These are phyloP conservation scores for Schwanniomyces vanrijiae DNA, from an alignment of 805 yeast species.

Conservation along the genomic window DNA sequence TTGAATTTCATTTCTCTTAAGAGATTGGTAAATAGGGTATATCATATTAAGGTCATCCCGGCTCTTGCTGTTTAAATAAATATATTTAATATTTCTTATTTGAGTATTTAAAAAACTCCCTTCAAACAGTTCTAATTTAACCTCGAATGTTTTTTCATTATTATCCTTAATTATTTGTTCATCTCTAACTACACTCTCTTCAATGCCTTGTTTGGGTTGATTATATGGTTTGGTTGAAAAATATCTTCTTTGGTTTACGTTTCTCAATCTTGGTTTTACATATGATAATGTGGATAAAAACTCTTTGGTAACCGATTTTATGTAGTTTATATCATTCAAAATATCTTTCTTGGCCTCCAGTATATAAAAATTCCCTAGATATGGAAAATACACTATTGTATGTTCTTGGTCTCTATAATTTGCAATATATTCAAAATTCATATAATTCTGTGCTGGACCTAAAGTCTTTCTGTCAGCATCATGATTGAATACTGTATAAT, in stretches of 20 bases:
- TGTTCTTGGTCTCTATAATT: not conserved
- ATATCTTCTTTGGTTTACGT: not conserved
- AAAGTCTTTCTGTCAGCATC: constrained; percentile 19
- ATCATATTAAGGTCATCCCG: constrained; percentile 31
- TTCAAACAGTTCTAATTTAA: constrained; percentile 15
- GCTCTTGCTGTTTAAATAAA: constrained; percentile 12
- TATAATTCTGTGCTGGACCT: not conserved
- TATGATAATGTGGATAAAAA: constrained; percentile 21
- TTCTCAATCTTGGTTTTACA: constrained; percentile 7
- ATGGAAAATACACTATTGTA: constrained; percentile 2
- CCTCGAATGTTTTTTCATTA: not conserved
- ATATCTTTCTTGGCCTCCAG: constrained; percentile 31
- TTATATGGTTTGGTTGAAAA: constrained; percentile 7
- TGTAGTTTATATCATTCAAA: constrained; percentile 21
- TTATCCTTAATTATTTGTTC: not conserved
- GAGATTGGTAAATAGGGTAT: constrained; percentile 42
- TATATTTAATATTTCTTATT: constrained; percentile 15
- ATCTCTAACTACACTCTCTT: not conserved
- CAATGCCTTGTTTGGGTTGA: not conserved
- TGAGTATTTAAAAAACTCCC: constrained; percentile 19
- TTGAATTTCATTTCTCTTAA: constrained; percentile 33
- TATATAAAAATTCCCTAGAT: constrained; percentile 22
- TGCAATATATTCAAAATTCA: constrained; percentile 1
- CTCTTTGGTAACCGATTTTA: constrained; percentile 20
- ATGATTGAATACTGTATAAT: constrained; percentile 38